A percentile compares a stretch with the other conserved stretches of the same genome.
Evolutionary conservation across 805 yeast genomes (phyloP).

Genomic region (Cyberlindnera maclurae): DNA sequence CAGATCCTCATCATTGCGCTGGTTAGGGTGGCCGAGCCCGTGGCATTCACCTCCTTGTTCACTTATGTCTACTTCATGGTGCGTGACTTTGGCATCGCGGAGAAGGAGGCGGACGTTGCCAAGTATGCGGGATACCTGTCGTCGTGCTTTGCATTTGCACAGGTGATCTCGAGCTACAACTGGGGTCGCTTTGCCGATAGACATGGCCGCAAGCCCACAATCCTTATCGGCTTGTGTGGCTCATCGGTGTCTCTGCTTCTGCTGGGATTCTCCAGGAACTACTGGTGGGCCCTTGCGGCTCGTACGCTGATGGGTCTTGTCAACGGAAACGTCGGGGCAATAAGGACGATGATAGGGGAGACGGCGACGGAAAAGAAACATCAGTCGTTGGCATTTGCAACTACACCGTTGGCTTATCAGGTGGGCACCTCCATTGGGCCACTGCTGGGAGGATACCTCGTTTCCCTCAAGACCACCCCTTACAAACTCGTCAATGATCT

Average conservation of each 20-base stretch:
- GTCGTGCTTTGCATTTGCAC: conserved; percentile 12
- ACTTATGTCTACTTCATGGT: conserved; percentile 18
- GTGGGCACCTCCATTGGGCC: conserved; percentile 15
- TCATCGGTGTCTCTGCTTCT: conserved; percentile 8
- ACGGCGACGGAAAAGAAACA: conserved; percentile 13
- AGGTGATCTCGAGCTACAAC: conserved; percentile 11
- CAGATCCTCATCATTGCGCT: conserved; percentile 12
- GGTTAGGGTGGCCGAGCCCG: conserved; percentile 17
- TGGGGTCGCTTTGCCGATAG: conserved; percentile 15
- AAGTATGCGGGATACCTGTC: conserved; percentile 15
- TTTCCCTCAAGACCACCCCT: conserved; percentile 9
- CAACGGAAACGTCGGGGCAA: conserved; percentile 15
- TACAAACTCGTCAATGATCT: conserved; percentile 7
- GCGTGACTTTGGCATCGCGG: conserved; percentile 13
- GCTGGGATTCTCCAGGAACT: conserved; percentile 14
- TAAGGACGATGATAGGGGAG: conserved; percentile 15
- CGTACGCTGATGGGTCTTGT: conserved; percentile 14
- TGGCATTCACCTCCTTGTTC: conserved; percentile 16
- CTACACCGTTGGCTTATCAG: conserved; percentile 15
- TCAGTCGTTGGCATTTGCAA: conserved; percentile 15
- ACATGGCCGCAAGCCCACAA: conserved; percentile 14
- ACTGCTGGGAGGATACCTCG: conserved; percentile 13
- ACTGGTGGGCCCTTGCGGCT: conserved; percentile 12
- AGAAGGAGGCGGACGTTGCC: conserved; percentile 13
- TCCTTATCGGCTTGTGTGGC: conserved; percentile 12